Conservation (phyloP, 176 grass and related monocot genomes). For the Canna indica region DNA sequence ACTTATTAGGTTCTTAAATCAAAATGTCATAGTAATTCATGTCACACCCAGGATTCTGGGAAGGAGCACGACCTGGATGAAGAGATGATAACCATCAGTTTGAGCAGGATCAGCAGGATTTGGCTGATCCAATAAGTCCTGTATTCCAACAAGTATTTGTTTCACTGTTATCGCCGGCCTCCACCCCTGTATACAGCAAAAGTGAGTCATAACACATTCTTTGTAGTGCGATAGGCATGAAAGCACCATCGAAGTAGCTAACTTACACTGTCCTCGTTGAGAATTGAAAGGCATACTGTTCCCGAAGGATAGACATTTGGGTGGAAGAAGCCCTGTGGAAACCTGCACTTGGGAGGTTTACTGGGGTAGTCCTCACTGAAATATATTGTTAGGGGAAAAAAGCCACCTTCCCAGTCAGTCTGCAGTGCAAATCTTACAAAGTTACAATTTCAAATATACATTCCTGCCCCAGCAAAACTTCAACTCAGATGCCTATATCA, state of each 20-base stretch:
- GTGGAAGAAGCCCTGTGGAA: conserved; percentile 10
- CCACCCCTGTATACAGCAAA: conserved; percentile 10
- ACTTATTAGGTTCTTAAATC: background rate
- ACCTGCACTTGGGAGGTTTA: conserved; percentile 9
- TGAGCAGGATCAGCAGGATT: conserved; percentile 14
- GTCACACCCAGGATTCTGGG: background rate
- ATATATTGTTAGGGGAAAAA: conserved; percentile 1
- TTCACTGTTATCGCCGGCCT: conserved; percentile 16
- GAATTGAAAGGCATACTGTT: conserved; percentile 10
- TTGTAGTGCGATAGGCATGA: too few species aligned
- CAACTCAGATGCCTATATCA: background rate
- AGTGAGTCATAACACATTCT: background rate
- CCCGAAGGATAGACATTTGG: conserved; percentile 13
- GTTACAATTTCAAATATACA: background rate
- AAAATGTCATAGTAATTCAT: background rate
- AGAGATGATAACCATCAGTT: conserved; percentile 12
- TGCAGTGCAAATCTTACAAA: background rate
- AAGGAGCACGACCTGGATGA: conserved; percentile 6
- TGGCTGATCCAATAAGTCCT: conserved; percentile 14
- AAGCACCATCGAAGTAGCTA: background rate
- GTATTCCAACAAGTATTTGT: conserved; percentile 16
- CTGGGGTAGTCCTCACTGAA: conserved; percentile 13
- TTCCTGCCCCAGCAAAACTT: background rate
- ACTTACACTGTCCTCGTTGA: conserved; percentile 5
- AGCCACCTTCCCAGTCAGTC: conserved; percentile 10